Evolutionary conservation across 2,329 filamentous ascomycete genomes (phyloP).

Genomic region (Hansfordia pulvinata): DNA sequence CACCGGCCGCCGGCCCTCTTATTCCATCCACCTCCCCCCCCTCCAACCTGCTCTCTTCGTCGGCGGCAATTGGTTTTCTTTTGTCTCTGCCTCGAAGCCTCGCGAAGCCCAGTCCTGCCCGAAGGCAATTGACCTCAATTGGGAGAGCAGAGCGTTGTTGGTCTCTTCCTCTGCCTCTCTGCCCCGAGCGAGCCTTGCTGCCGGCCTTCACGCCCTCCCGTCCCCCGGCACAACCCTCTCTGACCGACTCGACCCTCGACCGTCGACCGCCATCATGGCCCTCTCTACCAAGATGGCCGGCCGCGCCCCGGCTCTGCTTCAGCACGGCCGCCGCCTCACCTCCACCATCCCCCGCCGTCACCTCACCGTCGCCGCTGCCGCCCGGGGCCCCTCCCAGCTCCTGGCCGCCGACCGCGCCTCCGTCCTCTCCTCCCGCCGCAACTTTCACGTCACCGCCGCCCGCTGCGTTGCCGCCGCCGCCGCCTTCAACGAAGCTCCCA

Average conservation of each 20-base stretch:
- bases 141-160: constrained; percentile 15
- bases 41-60: background rate
- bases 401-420: constrained; percentile 20
- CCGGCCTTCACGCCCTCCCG: constrained; percentile 3
- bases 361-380: constrained; percentile 24
- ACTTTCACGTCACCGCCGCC: constrained; percentile 30
- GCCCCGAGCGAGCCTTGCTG: constrained; percentile 5
- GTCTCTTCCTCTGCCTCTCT: constrained; percentile 7
- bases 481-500: constrained; percentile 56
- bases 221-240: constrained; percentile 5
- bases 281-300: constrained; percentile 30
- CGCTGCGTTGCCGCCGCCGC: constrained; percentile 21
- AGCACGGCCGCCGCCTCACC: constrained; percentile 37
- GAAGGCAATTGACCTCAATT: constrained; percentile 14
- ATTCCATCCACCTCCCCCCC: too few species aligned
- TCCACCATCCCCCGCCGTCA: constrained; percentile 27
- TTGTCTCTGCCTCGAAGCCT: background rate
- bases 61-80: background rate
- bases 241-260: too few species aligned
- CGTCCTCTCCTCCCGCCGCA: constrained; percentile 27
- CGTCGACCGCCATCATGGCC: constrained; percentile 10
- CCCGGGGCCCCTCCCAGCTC: constrained; percentile 19
- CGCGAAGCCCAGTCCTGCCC: too few species aligned
- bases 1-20: too few species aligned
- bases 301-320: constrained; percentile 43